Evolutionary conservation across 2,329 filamentous ascomycete species (phyloP), one percentile per base, ranked within the genome.

Genomic region (Beauveria caledonica): DNA sequence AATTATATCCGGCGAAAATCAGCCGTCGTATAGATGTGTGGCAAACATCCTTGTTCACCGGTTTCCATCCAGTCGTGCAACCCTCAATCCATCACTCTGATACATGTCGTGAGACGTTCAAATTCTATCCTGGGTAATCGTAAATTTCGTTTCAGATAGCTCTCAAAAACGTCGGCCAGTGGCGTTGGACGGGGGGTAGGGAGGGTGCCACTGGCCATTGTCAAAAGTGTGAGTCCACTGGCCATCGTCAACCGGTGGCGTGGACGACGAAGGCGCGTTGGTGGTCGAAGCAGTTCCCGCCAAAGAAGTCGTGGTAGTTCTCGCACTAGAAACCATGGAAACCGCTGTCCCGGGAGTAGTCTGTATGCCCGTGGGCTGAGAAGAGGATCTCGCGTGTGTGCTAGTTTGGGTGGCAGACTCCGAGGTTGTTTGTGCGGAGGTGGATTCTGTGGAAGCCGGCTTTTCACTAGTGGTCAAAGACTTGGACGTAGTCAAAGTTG

Each of bases 191-290:
- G 74, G 48, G 3, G 76, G 75, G 58, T 79, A 80, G 0, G 71
- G 72, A 3, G 77, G 77, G 61, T 77, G 76, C 78, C 78, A 80
- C 54, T 67, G 67, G 19, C 78, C 77, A 58, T 80, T 64, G 60
- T 80, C 77, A 45, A 74, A 70, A 13, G 70, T 71, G 46, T 74
- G 69, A 17, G 71, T 71, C 39, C 58, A 60, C 15, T 60, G 58
- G 19, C 58, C 49, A 42, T 60, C 58, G 40, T 52, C 17, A 7
- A 25, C 23, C 5, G 25, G 67, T 33, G 63, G 60, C 33, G 65
- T 64, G 39, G 63, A 61, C 40, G 65, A 29, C 11, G 29, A 21
- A 5, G 60, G 36, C 21, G 60, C 56, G 46, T 5, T 11, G 8
- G 45, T 36, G 15, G 51, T 23, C 11, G 45, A 39, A 9, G 13